A percentile compares a stretch with the other conserved stretches of the same genome.
Evolutionary conservation across 2,329 filamentous ascomycete species (phyloP).

Genomic region (Zopfia rhizophila): DNA sequence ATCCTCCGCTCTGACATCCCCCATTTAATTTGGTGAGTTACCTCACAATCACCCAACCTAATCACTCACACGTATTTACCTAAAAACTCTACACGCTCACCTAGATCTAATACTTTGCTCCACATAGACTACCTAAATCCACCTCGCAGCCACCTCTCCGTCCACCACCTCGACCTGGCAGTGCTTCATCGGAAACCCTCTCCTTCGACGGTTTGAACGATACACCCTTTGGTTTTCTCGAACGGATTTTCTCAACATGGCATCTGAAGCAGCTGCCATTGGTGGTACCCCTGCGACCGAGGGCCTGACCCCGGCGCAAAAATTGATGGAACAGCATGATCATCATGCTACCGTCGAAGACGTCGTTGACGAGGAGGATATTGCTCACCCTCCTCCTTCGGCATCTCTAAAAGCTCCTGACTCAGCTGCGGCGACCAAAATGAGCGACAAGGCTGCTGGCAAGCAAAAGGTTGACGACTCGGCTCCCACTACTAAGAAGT

Average conservation of each 20-base stretch:
- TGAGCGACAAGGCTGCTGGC: conserved; percentile 72
- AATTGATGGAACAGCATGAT: conserved; percentile 72
- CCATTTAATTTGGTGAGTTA: too few species aligned
- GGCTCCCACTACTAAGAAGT: conserved; percentile 46
- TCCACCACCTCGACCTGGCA: too few species aligned
- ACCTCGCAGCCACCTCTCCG: too few species aligned
- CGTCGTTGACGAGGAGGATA: conserved; percentile 79
- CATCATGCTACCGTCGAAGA: conserved; percentile 82
- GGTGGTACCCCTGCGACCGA: conserved; percentile 40
- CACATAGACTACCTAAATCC: too few species aligned
- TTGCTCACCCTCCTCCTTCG: conserved; percentile 66
- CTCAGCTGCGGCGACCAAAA: conserved; percentile 43
- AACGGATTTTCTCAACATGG: conserved; percentile 52
- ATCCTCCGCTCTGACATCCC: too few species aligned
- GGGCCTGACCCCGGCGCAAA: conserved; percentile 61
- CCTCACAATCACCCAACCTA: too few species aligned
- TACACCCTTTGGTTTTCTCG: conserved; percentile 49
- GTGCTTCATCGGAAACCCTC: conserved; percentile 2
- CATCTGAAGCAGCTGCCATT: conserved; percentile 49
- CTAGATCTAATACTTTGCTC: too few species aligned
- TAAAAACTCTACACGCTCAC: too few species aligned
- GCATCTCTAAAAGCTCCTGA: conserved; percentile 45
- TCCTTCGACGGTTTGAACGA: conserved; percentile 46
- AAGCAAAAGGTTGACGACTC: conserved; percentile 72
- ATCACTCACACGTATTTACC: too few species aligned